Base-by-base conservation (phyloP, 2,329 filamentous ascomycete genomes). In the Rhytidhysteron rufulum region DNA sequence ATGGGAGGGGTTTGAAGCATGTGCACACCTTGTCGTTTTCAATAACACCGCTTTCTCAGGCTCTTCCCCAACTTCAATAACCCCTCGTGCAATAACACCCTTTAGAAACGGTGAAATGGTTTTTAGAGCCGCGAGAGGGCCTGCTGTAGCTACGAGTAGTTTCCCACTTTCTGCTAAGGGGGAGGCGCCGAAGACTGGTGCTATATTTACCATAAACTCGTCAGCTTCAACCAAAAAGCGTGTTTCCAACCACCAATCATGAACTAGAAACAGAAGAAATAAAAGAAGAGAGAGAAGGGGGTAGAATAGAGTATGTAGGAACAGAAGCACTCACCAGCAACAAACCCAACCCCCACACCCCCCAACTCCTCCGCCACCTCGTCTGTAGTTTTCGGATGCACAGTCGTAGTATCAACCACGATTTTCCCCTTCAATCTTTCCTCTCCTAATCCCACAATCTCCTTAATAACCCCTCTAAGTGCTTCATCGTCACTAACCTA, bases 181-280 rank as follows among this genome's bases (percentile, higher is more conserved):
- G 0, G 72, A 73, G 3, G 72, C 71, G 5, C 74, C 74, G 41
- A 77, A 78, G 0, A 77, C 74, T 0, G 74, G 74, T 0, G 55
- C 53, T 35, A 3, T 5, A 16, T 11, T 5, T 18, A 10, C 11
- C 4, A 18, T n/a, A n/a, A n/a, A n/a, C n/a, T n/a, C n/a, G n/a
- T n/a, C n/a, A n/a, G n/a, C n/a, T n/a, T n/a, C n/a, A n/a, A n/a
- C n/a, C n/a, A n/a, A n/a, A n/a, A n/a, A n/a, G n/a, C n/a, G n/a
- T n/a, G n/a, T n/a, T n/a, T n/a, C n/a, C n/a, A n/a, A n/a, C n/a
- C n/a, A n/a, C n/a, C n/a, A n/a, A n/a, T n/a, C n/a, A n/a, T n/a
- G n/a, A n/a, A n/a, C n/a, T n/a, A n/a, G n/a, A n/a, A n/a, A n/a
- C n/a, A n/a, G n/a, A n/a, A n/a, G n/a, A n/a, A n/a, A n/a, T n/a